Percentiles rank a stretch among this genome's conserved stretches.
Conservation (phyloP, 2,329 filamentous ascomycete species). For the Beauveria rudraprayagi region DNA sequence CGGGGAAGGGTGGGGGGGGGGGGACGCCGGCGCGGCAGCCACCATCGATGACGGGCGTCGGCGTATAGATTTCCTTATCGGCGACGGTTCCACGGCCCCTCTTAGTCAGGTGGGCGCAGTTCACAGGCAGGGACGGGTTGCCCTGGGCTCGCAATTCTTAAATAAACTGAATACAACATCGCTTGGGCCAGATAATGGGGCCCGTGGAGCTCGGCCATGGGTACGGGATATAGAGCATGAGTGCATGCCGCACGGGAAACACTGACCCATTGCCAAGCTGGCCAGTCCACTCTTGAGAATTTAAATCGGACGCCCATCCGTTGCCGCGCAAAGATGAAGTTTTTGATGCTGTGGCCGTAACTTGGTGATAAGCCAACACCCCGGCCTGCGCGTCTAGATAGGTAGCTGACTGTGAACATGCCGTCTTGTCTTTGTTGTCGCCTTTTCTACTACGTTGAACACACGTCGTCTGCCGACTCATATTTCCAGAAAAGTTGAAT, state of each 20-base stretch:
- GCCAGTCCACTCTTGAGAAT: background rate
- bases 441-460: too few relatives aligned
- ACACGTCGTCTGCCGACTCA: too few relatives aligned
- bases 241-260: background rate
- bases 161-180: background rate
- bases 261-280: background rate
- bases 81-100: constrained; percentile 13
- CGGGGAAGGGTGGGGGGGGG: too few relatives aligned
- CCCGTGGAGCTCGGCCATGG: background rate
- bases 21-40: constrained; percentile 10
- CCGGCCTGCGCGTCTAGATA: too few relatives aligned
- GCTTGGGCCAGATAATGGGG: background rate
- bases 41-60: constrained; percentile 23
- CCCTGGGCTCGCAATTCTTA: too few relatives aligned
- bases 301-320: too few relatives aligned
- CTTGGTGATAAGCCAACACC: too few relatives aligned
- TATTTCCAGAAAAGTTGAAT: too few relatives aligned
- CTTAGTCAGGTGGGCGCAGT: constrained; percentile 15
- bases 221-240: background rate
- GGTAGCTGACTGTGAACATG: too few relatives aligned
- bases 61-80: constrained; percentile 27
- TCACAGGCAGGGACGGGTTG: background rate
- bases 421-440: too few relatives aligned
- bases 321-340: too few relatives aligned
- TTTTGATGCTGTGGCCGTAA: too few relatives aligned